Evolutionary conservation across 257 asterid species (phyloP).

Genomic region (Osmanthus fragrans): DNA sequence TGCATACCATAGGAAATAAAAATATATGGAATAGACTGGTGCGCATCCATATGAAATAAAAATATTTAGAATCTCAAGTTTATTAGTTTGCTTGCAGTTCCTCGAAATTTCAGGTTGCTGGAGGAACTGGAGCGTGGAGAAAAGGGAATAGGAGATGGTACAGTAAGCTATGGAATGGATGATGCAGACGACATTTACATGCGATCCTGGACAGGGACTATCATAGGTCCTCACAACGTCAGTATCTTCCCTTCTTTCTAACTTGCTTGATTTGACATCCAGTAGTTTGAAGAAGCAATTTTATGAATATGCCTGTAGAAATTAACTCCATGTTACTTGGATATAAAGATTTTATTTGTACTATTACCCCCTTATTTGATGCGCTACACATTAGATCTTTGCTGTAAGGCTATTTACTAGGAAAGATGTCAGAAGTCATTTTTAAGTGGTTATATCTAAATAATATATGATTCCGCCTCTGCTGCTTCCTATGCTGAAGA

Average conservation of each 20-base stretch:
- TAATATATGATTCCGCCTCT: not conserved
- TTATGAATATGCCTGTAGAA: not conserved
- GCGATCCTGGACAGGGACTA: constrained; percentile 91
- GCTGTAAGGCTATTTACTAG: not conserved
- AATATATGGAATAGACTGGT: constrained; percentile 10
- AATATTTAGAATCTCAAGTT: constrained; percentile 24
- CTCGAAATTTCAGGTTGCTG: constrained; percentile 80
- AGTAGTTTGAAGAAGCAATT: not conserved
- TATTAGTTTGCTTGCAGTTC: constrained; percentile 50
- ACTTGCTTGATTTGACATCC: not conserved
- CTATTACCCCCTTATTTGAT: not conserved
- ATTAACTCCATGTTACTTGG: not conserved
- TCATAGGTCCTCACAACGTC: constrained; percentile 82
- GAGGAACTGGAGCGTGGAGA: constrained; percentile 97
- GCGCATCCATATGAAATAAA: not conserved
- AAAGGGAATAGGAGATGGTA: constrained; percentile 89
- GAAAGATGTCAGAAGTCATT: constrained; percentile 3
- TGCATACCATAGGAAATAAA: not conserved
- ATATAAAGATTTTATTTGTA: not conserved
- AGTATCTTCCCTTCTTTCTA: constrained; percentile 14
- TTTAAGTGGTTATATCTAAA: not conserved
- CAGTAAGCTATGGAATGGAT: constrained; percentile 93
- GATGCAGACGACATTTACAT: constrained; percentile 85
- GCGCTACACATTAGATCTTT: not conserved
- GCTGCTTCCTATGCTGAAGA: constrained; percentile 2